A percentile compares a stretch with the other conserved stretches of the same genome.
phyloP scores from a whole-genome alignment of 345 rosid species.

The Salix exigua region DNA sequence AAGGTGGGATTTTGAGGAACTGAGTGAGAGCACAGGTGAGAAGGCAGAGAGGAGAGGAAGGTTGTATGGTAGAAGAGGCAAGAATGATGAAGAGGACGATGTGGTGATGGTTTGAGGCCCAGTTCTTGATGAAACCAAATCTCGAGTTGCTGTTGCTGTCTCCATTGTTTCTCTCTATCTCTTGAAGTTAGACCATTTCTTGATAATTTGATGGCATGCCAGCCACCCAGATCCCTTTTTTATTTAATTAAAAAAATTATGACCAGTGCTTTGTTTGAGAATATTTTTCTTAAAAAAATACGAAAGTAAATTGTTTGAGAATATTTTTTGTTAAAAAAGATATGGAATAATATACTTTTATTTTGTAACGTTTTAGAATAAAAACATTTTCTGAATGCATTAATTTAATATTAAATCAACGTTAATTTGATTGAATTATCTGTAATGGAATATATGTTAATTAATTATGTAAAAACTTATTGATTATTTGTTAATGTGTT shows the following conservation, averaged over 20 bases:
- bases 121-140: constrained; percentile 22
- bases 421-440: too few relatives aligned
- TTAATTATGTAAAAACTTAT: too few relatives aligned
- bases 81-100: constrained; percentile 28
- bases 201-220: not conserved
- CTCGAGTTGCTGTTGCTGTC: constrained; percentile 50
- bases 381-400: too few relatives aligned
- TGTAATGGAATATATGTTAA: too few relatives aligned
- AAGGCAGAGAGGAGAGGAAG: constrained; percentile 82
- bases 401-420: too few relatives aligned
- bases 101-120: not conserved
- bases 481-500: too few relatives aligned
- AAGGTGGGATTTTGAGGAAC: constrained; percentile 50
- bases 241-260: not conserved
- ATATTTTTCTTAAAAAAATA: too few relatives aligned
- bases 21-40: constrained; percentile 90
- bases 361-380: too few relatives aligned
- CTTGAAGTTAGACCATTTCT: not conserved
- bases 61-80: constrained; percentile 44
- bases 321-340: too few relatives aligned
- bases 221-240: not conserved
- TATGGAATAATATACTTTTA: too few relatives aligned
- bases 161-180: not conserved
- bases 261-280: too few relatives aligned
- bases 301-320: too few relatives aligned